phyloP scores from a whole-genome alignment of 495 filamentous ascomycete species.

The Tirmania nivea region DNA sequence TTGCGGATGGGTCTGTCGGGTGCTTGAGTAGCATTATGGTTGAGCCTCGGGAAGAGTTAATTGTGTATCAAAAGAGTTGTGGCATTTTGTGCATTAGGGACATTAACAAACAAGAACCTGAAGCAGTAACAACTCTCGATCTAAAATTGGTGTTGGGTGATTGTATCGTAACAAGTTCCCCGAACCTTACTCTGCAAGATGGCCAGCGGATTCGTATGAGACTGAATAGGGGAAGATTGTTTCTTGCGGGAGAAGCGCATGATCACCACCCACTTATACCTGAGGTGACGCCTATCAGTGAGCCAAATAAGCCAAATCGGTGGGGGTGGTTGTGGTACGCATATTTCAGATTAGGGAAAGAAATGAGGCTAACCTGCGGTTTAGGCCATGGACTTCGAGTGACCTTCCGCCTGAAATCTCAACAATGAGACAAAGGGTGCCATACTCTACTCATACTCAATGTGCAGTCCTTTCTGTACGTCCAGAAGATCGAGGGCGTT shows the following conservation, averaged over 20 bases:
- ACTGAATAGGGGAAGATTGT: conserved; percentile 10
- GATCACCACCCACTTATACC: background rate
- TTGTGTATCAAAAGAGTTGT: conserved; percentile 13
- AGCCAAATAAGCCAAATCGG: background rate
- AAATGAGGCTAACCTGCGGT: too few relatives aligned
- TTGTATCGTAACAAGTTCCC: conserved; percentile 12
- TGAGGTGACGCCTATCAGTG: background rate
- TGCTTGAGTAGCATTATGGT: conserved; percentile 14
- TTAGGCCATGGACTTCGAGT: too few relatives aligned
- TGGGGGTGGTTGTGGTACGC: background rate
- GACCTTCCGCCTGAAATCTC: too few relatives aligned
- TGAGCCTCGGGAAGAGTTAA: conserved; percentile 7
- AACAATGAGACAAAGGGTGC: too few relatives aligned
- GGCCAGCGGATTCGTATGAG: conserved; percentile 13
- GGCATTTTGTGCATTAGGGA: conserved; percentile 13
- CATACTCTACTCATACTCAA: conserved; percentile 3
- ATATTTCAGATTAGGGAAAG: background rate
- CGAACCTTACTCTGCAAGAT: conserved; percentile 9
- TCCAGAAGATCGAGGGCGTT: conserved; percentile 10
- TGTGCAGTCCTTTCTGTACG: conserved; percentile 14
- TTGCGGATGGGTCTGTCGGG: conserved; percentile 12
- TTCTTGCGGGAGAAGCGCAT: conserved; percentile 13
- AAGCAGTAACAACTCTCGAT: conserved; percentile 8
- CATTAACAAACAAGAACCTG: conserved; percentile 4
- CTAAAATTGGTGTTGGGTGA: conserved; percentile 5